These are phyloP conservation scores for Murraya koenigii DNA, from an alignment of 345 rosid species.

Conservation along the genomic window DNA sequence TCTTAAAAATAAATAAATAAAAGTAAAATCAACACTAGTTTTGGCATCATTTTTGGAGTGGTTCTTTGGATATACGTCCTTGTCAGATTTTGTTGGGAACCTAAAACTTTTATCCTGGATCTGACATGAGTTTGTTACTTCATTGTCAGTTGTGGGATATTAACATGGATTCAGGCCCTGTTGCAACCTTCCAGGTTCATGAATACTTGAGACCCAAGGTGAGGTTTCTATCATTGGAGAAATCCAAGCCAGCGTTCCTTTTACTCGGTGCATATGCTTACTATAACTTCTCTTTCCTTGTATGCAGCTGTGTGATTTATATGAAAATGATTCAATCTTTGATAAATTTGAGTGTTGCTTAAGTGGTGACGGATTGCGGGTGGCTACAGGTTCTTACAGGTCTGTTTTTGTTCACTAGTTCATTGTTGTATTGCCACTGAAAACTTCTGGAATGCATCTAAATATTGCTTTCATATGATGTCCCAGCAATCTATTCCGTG, in stretches of 20 bases:
- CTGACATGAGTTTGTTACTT: conserved; percentile 16
- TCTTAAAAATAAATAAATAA: too few species aligned
- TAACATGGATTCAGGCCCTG: conserved; percentile 96
- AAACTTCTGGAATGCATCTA: conserved; percentile 18
- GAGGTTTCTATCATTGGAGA: conserved; percentile 16
- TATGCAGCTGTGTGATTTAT: conserved; percentile 91
- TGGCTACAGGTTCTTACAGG: conserved; percentile 99
- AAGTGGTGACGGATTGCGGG: conserved; percentile 91
- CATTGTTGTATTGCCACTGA: conserved; percentile 8
- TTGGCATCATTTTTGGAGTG: background rate
- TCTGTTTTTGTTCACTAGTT: conserved; percentile 22
- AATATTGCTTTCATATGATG: conserved; percentile 7
- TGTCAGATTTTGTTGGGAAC: background rate
- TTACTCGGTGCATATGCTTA: conserved; percentile 14
- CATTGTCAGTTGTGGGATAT: conserved; percentile 66
- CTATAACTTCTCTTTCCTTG: conserved; percentile 8
- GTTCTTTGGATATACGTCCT: background rate
- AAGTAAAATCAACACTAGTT: background rate
- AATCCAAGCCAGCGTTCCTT: background rate
- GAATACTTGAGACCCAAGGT: conserved; percentile 84
- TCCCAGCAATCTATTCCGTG: conserved; percentile 89
- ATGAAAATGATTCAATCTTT: conserved; percentile 96
- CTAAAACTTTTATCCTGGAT: background rate
- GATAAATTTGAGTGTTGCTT: conserved; percentile 98
- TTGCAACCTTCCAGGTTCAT: conserved; percentile 77